Base-by-base conservation (phyloP, 306 rosid genomes). In the Lupinus albus region DNA sequence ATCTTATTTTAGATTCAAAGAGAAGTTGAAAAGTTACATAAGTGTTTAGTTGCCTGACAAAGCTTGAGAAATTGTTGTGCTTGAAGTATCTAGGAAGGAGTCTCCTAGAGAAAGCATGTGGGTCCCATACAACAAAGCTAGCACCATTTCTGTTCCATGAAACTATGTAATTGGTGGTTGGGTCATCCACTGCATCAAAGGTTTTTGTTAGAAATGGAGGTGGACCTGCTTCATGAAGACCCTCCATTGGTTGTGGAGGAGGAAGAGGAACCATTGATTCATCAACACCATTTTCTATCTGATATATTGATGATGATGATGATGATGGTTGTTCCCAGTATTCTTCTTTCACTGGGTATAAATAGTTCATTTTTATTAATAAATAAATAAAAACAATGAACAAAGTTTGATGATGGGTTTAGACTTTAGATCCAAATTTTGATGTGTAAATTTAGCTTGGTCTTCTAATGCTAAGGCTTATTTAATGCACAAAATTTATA, bases 11-110 rank as follows among this genome's bases (percentile, higher is more conserved):
- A 21, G 28, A 21, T 21, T 21, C 28, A 21, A 68, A 32, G 58
- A 66, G 49, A 30, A 16, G 20, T 11, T 6, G 36, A 47, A 35
- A 2, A 75, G 93, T 84, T 84, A 93, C 98, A 64, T 89, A 89
- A 72, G 98, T 93, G 74, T 93, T 93, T 20, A 93, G 91, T 83
- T 93, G 98, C 46, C 98, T 78, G 12, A 93, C 98, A 78, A 93
- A 93, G 82, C 96, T 93, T 11, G 98, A 87, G 86, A 89, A 93
- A 60, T 93, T 93, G 69, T 82, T 87, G 77, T 93, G 98, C 82
- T 93, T 93, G 87, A 93, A 93, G 80, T 70, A 84, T 64, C 76
- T 71, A 0, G 97, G 97, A 4, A 93, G 91, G 51, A 93, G 87
- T 70, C 71, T 69, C 53, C 69, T 76, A 6, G 92, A 89, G 68